A percentile compares a stretch with the other conserved stretches of the same genome.
Evolutionary conservation across 805 yeast species (phyloP).

Genomic region (Wickerhamiella sergipiensis): DNA sequence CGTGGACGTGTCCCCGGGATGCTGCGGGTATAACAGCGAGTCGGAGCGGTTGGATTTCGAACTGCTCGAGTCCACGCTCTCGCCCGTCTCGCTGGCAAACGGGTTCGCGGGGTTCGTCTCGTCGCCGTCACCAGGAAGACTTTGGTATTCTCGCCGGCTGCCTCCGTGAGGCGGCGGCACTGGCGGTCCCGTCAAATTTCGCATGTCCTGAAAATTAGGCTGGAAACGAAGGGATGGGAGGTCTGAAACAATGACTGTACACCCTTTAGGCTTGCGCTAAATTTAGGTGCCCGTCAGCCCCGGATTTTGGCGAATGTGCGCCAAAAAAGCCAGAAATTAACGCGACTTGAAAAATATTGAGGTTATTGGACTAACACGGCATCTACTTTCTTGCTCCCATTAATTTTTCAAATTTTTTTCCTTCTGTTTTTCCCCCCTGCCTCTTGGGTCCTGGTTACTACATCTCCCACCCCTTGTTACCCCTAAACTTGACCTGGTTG

Average conservation of each 20-base stretch:
- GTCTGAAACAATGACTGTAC: neutral
- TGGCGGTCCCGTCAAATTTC: slow-evolving; percentile 13
- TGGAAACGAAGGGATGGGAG: neutral
- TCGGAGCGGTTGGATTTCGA: slow-evolving; percentile 4
- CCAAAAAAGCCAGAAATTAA: too few species aligned
- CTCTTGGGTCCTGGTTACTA: neutral
- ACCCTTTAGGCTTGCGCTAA: neutral
- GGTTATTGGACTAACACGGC: too few species aligned
- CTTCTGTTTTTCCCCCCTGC: neutral
- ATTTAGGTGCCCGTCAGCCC: neutral
- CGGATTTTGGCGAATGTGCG: too few species aligned
- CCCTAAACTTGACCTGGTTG: neutral
- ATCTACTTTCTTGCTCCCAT: too few species aligned
- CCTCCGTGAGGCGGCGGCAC: slow-evolving; percentile 6
- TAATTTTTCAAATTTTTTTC: too few species aligned
- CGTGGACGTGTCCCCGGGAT: neutral
- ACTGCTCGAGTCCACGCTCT: slow-evolving; percentile 3
- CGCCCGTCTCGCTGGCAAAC: slow-evolving; percentile 5
- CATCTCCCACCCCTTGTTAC: neutral
- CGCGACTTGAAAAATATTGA: too few species aligned
- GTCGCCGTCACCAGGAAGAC: neutral
- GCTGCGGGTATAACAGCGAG: neutral
- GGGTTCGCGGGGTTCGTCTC: slow-evolving; percentile 5
- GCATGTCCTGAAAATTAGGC: slow-evolving; percentile 5
- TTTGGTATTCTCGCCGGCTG: neutral